Percentiles rank a stretch among this genome's conserved stretches.
These are phyloP conservation scores for Cadophora malorum DNA, from an alignment of 2,329 filamentous ascomycete species.

Conservation along the genomic window DNA sequence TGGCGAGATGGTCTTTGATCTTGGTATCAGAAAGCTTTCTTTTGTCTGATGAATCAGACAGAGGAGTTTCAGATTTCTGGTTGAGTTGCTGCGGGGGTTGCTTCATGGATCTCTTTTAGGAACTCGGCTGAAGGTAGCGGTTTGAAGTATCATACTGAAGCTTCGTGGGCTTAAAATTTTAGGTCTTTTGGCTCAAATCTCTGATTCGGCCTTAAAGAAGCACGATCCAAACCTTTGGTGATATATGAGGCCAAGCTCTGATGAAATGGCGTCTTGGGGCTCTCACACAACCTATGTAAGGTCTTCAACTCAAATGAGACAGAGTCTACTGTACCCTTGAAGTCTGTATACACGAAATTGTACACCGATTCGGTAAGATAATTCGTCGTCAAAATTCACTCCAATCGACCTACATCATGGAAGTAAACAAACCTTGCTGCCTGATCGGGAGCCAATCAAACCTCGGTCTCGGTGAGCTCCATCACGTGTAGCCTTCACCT, in stretches of 20 bases:
- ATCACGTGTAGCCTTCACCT: background rate
- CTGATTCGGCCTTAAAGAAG: too few relatives aligned
- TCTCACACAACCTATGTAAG: background rate
- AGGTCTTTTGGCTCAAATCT: too few relatives aligned
- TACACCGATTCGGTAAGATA: background rate
- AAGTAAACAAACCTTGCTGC: conserved; percentile 8
- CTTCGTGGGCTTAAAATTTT: too few relatives aligned
- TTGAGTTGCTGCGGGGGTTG: background rate
- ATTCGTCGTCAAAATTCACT: background rate
- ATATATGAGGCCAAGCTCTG: too few relatives aligned
- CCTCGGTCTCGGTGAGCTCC: background rate
- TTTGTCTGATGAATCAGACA: background rate
- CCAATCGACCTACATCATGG: background rate
- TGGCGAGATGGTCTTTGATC: background rate
- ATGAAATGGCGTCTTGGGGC: background rate
- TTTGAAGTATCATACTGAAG: background rate
- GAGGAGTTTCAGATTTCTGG: background rate
- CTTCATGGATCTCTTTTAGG: too few relatives aligned
- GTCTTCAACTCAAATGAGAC: background rate
- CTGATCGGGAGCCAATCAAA: background rate
- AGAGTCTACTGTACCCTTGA: background rate
- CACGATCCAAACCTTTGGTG: too few relatives aligned
- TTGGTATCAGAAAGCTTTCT: background rate
- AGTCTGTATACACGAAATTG: background rate
- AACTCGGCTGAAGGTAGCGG: background rate